phyloP scores from a whole-genome alignment of 352 stramenopile species.

The Pythium vanterpoolii region DNA sequence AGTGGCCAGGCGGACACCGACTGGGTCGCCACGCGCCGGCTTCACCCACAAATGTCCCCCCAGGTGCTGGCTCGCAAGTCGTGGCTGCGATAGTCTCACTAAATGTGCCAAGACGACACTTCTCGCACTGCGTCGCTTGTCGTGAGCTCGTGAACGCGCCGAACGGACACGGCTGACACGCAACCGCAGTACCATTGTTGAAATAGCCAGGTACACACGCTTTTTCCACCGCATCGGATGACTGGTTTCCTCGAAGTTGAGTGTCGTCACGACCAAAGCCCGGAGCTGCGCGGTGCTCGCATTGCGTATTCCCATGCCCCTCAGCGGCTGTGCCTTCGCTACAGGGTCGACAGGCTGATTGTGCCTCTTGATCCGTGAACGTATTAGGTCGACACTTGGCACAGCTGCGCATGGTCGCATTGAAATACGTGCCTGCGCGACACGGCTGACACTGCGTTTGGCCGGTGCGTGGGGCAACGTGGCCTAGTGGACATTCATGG shows the following conservation, averaged over 20 bases:
- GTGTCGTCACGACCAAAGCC: slow-evolving; percentile 12
- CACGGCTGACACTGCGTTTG: slow-evolving; percentile 38
- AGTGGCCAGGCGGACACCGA: slow-evolving; percentile 30
- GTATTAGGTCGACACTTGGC: slow-evolving; percentile 33
- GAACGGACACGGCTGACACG: slow-evolving; percentile 26
- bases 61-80: slow-evolving; percentile 27
- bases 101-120: slow-evolving; percentile 38
- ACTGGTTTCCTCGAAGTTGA: not conserved
- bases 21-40: slow-evolving; percentile 27
- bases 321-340: slow-evolving; percentile 30
- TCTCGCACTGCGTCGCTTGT: slow-evolving; percentile 22
- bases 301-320: slow-evolving; percentile 27
- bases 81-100: slow-evolving; percentile 18
- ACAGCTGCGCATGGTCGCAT: slow-evolving; percentile 26
- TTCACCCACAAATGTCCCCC: slow-evolving; percentile 34
- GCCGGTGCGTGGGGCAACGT: slow-evolving; percentile 33
- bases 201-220: slow-evolving; percentile 18
- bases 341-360: slow-evolving; percentile 32
- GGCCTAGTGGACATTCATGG: slow-evolving; percentile 34
- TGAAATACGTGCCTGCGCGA: slow-evolving; percentile 35
- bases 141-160: slow-evolving; percentile 27
- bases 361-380: slow-evolving; percentile 25
- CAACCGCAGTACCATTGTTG: slow-evolving; percentile 22
- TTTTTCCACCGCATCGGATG: not conserved
- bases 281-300: slow-evolving; percentile 5